Evolutionary conservation across 1,139 yeast genomes (phyloP).

Genomic region (Zygosaccharomyces pseudobailii): DNA sequence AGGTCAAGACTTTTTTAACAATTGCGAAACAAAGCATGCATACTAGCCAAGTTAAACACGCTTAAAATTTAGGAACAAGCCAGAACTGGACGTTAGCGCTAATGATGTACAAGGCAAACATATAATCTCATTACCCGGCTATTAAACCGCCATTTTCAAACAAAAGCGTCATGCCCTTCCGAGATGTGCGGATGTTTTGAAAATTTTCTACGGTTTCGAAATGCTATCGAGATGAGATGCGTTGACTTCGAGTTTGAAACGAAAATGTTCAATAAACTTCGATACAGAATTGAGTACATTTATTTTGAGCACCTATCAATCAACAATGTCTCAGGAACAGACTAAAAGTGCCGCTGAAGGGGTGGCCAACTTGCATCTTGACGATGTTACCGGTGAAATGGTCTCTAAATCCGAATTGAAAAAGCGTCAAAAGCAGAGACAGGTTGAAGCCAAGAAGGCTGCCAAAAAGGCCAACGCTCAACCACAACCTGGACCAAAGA

Average conservation of each 20-base stretch:
- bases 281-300: not conserved
- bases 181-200: constrained; percentile 1
- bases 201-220: constrained; percentile 1
- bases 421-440: constrained; percentile 90
- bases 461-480: constrained; percentile 55
- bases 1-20: no score
- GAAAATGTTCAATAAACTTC: no score
- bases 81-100: no score
- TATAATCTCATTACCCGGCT: no score
- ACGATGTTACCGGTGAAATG: constrained; percentile 93
- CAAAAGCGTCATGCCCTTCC: not conserved
- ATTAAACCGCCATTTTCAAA: no score
- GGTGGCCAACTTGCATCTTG: constrained; percentile 78
- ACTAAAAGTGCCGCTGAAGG: constrained; percentile 64
- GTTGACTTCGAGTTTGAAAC: not conserved
- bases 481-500: constrained; percentile 42
- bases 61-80: no score
- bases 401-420: constrained; percentile 95
- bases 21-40: no score
- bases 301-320: not conserved
- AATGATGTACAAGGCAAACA: no score
- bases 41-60: no score
- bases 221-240: constrained; percentile 1
- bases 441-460: constrained; percentile 82
- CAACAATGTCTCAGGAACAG: constrained; percentile 36